phyloP scores from a whole-genome alignment of 495 filamentous ascomycete species.

The Talaromyces proteolyticus region DNA sequence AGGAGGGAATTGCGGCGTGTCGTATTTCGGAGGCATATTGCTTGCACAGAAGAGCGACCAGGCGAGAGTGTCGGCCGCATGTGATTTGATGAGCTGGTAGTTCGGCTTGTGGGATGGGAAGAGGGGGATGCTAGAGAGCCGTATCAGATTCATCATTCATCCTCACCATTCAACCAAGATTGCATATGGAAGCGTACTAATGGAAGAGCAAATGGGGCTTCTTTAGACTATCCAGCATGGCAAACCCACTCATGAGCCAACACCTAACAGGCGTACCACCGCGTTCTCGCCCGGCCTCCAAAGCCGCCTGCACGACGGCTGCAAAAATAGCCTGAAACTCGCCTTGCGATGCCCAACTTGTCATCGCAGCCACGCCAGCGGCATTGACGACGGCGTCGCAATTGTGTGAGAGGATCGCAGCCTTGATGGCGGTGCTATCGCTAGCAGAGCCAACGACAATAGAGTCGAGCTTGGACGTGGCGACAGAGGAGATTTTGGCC shows the following conservation, averaged over 20 bases:
- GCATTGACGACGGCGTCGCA: slow-evolving; percentile 35
- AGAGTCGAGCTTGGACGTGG: slow-evolving; percentile 13
- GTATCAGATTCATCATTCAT: not conserved
- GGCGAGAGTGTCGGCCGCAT: slow-evolving; percentile 13
- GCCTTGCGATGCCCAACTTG: slow-evolving; percentile 17
- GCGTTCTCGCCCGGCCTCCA: slow-evolving; percentile 16
- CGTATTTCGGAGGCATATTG: slow-evolving; percentile 15
- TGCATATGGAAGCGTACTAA: slow-evolving; percentile 22
- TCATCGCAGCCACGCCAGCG: slow-evolving; percentile 22
- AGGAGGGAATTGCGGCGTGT: slow-evolving; percentile 11
- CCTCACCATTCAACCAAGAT: too few relatives aligned
- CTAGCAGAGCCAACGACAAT: slow-evolving; percentile 34
- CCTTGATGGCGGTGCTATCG: slow-evolving; percentile 21
- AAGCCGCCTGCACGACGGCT: slow-evolving; percentile 21
- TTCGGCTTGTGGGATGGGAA: slow-evolving; percentile 22
- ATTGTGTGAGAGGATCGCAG: slow-evolving; percentile 20
- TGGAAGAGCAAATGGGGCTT: slow-evolving; percentile 13
- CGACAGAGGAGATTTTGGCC: slow-evolving; percentile 21
- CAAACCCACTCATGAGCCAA: slow-evolving; percentile 24
- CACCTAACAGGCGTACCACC: slow-evolving; percentile 18
- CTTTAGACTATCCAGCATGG: slow-evolving; percentile 17
- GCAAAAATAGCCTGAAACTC: slow-evolving; percentile 18
- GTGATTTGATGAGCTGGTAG: slow-evolving; percentile 11
- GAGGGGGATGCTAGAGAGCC: slow-evolving; percentile 13
- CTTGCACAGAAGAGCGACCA: slow-evolving; percentile 26